Evolutionary conservation across 2,329 filamentous ascomycete genomes (phyloP), one percentile per base, ranked within the genome.

Genomic region (Knufia fluminis): DNA sequence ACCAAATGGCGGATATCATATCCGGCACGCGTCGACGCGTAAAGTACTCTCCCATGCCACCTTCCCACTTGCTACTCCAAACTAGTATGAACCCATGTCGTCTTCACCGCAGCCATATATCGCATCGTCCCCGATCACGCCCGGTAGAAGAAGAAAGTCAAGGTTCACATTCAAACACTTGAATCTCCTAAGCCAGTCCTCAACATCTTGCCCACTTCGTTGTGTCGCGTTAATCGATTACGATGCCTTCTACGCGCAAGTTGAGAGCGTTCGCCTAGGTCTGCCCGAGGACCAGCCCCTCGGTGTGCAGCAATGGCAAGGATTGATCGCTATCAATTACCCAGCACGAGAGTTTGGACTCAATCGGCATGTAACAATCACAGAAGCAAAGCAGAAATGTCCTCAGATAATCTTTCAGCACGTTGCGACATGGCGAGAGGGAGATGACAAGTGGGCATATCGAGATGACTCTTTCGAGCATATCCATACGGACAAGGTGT

Each of bases 221-320:
- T 85, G 94, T 23, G 80, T 96, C 58, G 87, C 88, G 4, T 90
- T 96, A 65, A 81, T 97, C 55, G 92, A 98, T 62, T 81, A 98
- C 52, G 92, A 98, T 77, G 91, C 91, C 33, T 98, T 98, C 68
- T 98, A 98, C 66, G 85, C 86, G 2, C 92, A 98, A 71, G 96
- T 89, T 64, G 92, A 98, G 69, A 94, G 90, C 77, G 82, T 95
- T 8, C 81, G 92, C 6, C 75, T 97, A 39, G 82, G 82, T 10
- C 71, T 86, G 9, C 72, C 83, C 12, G 82, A 86, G 53, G 79
- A 88, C 50, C 78, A 82, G 56, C 92, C 92, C 8, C 77, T 98
- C 20, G 92, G 89, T 1, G 92, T 98, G 17, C 90, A 94, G 63
- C 91, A 97, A 73, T 97, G 86, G 86, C 86, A 94, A 66, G 88